Percentiles rank a stretch among this genome's conserved stretches.
Conservation (phyloP, 768 basidiomycete genomes). For the Pleurotus djamor region DNA sequence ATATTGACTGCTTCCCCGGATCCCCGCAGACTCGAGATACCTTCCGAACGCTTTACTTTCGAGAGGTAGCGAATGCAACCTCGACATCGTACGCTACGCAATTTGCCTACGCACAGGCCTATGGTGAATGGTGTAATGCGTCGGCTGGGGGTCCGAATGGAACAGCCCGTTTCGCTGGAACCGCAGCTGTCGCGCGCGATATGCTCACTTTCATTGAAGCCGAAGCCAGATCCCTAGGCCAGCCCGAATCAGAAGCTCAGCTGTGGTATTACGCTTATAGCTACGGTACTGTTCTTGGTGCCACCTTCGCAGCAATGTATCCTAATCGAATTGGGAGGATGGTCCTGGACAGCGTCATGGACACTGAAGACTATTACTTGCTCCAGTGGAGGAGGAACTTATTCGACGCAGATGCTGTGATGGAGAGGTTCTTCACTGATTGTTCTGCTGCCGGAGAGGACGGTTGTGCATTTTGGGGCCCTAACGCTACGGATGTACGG, state of each 20-base stretch:
- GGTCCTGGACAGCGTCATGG: conserved; percentile 26
- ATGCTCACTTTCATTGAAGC: neutral
- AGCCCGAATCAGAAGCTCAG: neutral
- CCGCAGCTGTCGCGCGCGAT: neutral
- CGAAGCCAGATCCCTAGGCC: neutral
- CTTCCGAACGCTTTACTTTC: neutral
- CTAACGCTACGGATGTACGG: conserved; percentile 12
- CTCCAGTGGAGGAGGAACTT: conserved; percentile 13
- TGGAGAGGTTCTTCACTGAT: conserved; percentile 16
- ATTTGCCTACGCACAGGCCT: neutral
- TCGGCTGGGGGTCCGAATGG: neutral
- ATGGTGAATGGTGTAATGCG: neutral
- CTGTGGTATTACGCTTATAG: conserved; percentile 15
- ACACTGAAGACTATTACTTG: conserved; percentile 19
- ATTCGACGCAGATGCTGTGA: conserved; percentile 15
- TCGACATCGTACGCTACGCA: neutral
- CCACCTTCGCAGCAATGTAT: conserved; percentile 29
- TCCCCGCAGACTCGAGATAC: neutral
- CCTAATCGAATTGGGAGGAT: conserved; percentile 32
- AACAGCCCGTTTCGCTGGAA: neutral
- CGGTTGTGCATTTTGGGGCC: conserved; percentile 18
- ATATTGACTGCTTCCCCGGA: neutral
- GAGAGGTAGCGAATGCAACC: neutral
- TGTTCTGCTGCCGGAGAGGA: conserved; percentile 16
- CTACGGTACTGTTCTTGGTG: conserved; percentile 21